phyloP scores from a whole-genome alignment of 257 asterid species.

The Euphrasia confusa region DNA sequence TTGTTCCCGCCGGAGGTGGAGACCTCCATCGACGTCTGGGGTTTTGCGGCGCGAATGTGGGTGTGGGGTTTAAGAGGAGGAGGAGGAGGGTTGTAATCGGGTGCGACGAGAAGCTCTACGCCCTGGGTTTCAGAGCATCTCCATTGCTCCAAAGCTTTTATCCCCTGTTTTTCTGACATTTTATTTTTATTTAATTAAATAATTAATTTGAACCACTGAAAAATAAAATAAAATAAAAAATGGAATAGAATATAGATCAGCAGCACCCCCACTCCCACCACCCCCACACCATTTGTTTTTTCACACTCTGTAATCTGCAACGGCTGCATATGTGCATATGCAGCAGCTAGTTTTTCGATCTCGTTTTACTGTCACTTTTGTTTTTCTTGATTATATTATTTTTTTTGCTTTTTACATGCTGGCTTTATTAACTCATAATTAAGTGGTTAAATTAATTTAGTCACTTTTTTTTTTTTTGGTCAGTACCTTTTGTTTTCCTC shows the following conservation, averaged over 20 bases:
- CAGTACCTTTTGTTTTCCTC: background rate
- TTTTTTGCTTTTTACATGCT: background rate
- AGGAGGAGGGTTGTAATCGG: constrained; percentile 16
- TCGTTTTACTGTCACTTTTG: background rate
- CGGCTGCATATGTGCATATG: too few relatives aligned
- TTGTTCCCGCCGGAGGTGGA: constrained; percentile 34
- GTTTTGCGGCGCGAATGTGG: constrained; percentile 17
- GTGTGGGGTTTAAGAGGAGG: constrained; percentile 15
- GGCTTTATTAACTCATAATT: background rate
- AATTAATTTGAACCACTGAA: constrained; percentile 2
- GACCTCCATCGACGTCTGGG: constrained; percentile 19
- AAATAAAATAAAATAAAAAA: background rate
- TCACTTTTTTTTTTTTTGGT: background rate
- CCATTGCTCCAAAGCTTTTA: constrained; percentile 71
- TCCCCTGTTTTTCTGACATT: constrained; percentile 61
- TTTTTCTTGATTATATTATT: background rate
- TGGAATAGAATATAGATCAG: too few relatives aligned
- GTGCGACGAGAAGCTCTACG: constrained; percentile 65
- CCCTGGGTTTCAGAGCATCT: constrained; percentile 81
- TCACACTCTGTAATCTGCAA: background rate
- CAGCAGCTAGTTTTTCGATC: background rate
- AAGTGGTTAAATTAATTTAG: too few relatives aligned
- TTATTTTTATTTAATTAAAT: background rate
- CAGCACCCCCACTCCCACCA: constrained; percentile 10
- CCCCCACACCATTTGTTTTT: background rate